Conservation (phyloP, 139 green algal genomes). For the Monoraphidium neglectum region DNA sequence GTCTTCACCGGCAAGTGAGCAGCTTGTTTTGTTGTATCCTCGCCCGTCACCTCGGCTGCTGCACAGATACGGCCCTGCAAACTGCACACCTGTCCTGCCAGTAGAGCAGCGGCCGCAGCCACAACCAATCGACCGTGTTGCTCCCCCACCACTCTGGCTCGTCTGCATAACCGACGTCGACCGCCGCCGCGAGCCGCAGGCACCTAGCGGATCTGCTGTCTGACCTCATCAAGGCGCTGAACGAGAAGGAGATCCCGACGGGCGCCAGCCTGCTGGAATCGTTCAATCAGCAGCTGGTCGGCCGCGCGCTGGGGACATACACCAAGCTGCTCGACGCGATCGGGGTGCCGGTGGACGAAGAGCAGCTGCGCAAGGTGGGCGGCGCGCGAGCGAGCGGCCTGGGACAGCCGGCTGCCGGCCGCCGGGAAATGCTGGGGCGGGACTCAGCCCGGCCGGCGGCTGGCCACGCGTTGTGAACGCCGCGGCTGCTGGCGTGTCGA, state of each 20-base stretch:
- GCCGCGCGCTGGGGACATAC: slow-evolving; percentile 17
- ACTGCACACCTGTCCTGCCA: too few relatives aligned
- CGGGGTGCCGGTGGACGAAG: slow-evolving; percentile 56
- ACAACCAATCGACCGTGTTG: too few relatives aligned
- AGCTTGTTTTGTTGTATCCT: too few relatives aligned
- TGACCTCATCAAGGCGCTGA: slow-evolving; percentile 6
- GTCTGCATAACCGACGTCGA: too few relatives aligned
- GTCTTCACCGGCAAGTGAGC: neutral
- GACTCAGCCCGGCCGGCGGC: neutral
- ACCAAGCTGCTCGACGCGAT: slow-evolving; percentile 29
- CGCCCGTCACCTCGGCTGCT: too few relatives aligned
- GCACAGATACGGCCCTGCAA: too few relatives aligned
- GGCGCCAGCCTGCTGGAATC: slow-evolving; percentile 45
- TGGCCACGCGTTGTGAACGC: neutral
- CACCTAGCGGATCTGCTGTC: too few relatives aligned
- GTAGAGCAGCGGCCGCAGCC: too few relatives aligned
- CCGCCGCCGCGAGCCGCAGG: too few relatives aligned
- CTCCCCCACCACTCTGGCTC: too few relatives aligned
- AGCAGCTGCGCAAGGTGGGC: slow-evolving; percentile 32
- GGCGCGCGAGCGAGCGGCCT: neutral
- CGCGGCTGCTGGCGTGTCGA: neutral
- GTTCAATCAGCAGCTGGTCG: slow-evolving; percentile 55
- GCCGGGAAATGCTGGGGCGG: neutral
- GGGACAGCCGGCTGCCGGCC: neutral
- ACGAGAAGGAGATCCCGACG: slow-evolving; percentile 52